Evolutionary conservation across 2,329 filamentous ascomycete genomes (phyloP), one percentile per base, ranked within the genome.

Genomic region (Penicillium sp.): DNA sequence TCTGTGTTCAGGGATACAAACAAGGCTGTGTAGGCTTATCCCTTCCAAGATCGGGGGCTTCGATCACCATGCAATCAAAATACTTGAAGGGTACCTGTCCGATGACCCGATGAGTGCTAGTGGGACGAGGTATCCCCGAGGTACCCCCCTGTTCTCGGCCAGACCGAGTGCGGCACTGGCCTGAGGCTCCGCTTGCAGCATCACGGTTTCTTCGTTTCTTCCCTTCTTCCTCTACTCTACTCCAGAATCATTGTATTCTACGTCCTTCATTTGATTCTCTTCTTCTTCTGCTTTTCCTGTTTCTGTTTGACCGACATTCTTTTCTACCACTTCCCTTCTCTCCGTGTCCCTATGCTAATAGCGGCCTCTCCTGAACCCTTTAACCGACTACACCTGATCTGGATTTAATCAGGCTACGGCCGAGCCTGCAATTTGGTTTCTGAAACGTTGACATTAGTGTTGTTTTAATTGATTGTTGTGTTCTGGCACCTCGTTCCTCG

Each of bases 401-500:
- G 61, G 58, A 41, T 51, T 45, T 58, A 45, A 63, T 59, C 58
- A 57, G 56, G 51, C 60, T 56, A 58, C 58, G 60, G 60, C 62
- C 60, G 61, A 52, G 62, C 58, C 60, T 63, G 61, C 62, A 58
- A 45, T 65, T 62, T 55, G 24, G 42, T 61, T 65, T 40, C 38
- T 40, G 38, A 40, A 40, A 40, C 38, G 5, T 18, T 55, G 54
- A 51, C 49, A 38, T 63, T 59, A 51, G 59, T 61, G 39, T 55
- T 48, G 24, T 50, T 53, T 40, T 54, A 55, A 18, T 47, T 50
- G 40, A 22, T 45, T 45, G 47, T 59, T 59, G 21, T 51, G 29
- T 46, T 42, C 29, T 48, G 42, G 54, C 53, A 44, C 40, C 22
- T 45, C 40, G 54, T 52, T 48, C 56, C 52, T 60, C 59, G 50